Evolutionary conservation across 106 monocot genomes (phyloP).

Genomic region (Dendrobium nobile): DNA sequence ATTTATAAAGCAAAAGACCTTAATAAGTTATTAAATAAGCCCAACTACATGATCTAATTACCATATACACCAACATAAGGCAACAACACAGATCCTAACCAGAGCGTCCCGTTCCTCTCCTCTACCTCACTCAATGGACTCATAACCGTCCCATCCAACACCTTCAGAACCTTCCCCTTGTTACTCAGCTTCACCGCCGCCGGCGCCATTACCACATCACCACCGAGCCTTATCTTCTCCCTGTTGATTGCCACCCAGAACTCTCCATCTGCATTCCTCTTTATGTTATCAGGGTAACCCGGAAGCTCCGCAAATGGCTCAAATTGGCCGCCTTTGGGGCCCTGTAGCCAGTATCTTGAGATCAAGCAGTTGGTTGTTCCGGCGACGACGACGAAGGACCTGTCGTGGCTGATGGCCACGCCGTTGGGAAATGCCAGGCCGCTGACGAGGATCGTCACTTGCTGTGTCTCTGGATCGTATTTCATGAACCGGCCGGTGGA

Average conservation of each 20-base stretch:
- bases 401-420: slow-evolving; percentile 15
- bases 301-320: slow-evolving; percentile 20
- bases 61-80: slow-evolving; percentile 20
- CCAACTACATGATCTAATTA: not conserved
- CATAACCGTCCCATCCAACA: slow-evolving; percentile 9
- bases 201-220: not conserved
- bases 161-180: slow-evolving; percentile 17
- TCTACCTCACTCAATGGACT: slow-evolving; percentile 29
- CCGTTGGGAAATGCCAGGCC: slow-evolving; percentile 26
- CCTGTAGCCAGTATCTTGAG: slow-evolving; percentile 22
- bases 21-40: not conserved
- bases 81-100: slow-evolving; percentile 29
- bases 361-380: slow-evolving; percentile 13
- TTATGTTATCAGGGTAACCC: slow-evolving; percentile 31
- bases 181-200: slow-evolving; percentile 22
- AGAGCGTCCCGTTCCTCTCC: slow-evolving; percentile 17
- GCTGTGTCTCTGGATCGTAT: slow-evolving; percentile 17
- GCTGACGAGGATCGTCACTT: slow-evolving; percentile 11
- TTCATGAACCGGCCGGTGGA: slow-evolving; percentile 23
- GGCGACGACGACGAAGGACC: slow-evolving; percentile 13
- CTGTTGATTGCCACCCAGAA: slow-evolving; percentile 25
- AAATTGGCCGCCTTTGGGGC: slow-evolving; percentile 3
- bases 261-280: slow-evolving; percentile 11
- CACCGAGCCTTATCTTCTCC: slow-evolving; percentile 8
- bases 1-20: too few species aligned